Evolutionary conservation across 2,329 filamentous ascomycete species (phyloP).

Genomic region (Fusarium sarcochroum): DNA sequence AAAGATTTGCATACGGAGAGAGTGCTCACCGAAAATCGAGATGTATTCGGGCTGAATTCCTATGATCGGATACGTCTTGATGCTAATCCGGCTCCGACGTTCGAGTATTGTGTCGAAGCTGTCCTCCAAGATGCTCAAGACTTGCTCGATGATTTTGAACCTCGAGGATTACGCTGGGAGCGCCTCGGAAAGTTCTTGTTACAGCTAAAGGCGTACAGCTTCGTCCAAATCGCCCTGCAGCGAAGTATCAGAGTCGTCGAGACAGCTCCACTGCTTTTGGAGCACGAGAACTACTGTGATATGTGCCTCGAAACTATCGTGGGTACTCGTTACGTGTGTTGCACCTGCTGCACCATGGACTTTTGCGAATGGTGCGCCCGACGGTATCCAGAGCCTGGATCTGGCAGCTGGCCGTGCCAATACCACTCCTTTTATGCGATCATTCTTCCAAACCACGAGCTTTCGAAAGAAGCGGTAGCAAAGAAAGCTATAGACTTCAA

Average conservation of each 20-base stretch:
- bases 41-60: conserved; percentile 33
- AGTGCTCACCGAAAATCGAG: conserved; percentile 21
- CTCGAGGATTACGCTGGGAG: conserved; percentile 19
- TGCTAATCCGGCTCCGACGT: not conserved
- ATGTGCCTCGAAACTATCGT: conserved; percentile 23
- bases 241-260: conserved; percentile 17
- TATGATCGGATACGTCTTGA: conserved; percentile 16
- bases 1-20: conserved; percentile 17
- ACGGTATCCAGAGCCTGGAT: conserved; percentile 13
- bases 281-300: conserved; percentile 23
- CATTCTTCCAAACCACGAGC: not conserved
- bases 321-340: conserved; percentile 18
- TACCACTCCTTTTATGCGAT: conserved; percentile 21
- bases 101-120: conserved; percentile 13
- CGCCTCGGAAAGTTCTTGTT: conserved; percentile 30
- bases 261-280: conserved; percentile 16
- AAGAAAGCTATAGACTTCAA: not conserved
- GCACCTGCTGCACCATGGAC: conserved; percentile 21
- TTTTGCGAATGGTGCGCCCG: conserved; percentile 17
- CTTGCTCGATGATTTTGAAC: conserved; percentile 20
- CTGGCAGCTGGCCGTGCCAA: conserved; percentile 26
- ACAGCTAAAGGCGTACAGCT: conserved; percentile 20
- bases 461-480: not conserved
- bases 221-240: conserved; percentile 31
- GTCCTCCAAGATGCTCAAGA: conserved; percentile 18